A percentile compares a stretch with the other conserved stretches of the same genome.
phyloP scores from a whole-genome alignment of 352 stramenopile genomes.

The Phytophthora capsici region DNA sequence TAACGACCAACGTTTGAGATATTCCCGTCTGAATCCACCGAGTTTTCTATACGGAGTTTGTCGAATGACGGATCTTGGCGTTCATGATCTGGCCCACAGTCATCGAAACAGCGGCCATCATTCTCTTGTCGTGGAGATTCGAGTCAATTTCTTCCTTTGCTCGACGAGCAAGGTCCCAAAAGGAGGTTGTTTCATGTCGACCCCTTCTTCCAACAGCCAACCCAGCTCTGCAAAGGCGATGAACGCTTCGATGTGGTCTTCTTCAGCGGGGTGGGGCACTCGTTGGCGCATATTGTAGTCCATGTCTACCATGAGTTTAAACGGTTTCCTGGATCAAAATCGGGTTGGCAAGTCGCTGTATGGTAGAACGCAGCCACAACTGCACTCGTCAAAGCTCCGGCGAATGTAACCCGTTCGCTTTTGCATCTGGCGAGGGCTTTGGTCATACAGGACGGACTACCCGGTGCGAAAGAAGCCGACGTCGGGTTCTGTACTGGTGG shows the following conservation, averaged over 20 bases:
- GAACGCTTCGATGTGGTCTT: constrained; percentile 41
- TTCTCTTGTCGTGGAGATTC: constrained; percentile 1
- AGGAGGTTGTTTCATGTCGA: constrained; percentile 30
- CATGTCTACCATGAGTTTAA: constrained; percentile 43
- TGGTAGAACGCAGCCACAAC: constrained; percentile 27
- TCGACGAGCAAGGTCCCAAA: constrained; percentile 53
- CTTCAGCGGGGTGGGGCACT: constrained; percentile 24
- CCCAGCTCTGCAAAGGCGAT: constrained; percentile 21
- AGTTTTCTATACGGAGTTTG: not conserved
- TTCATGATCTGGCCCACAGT: constrained; percentile 26
- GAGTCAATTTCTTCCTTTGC: constrained; percentile 35
- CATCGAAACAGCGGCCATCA: constrained; percentile 16
- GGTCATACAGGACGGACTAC: constrained; percentile 27
- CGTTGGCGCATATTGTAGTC: constrained; percentile 55
- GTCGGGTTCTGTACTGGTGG: too few species aligned
- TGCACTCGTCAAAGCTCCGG: constrained; percentile 29
- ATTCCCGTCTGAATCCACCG: constrained; percentile 25
- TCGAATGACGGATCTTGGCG: constrained; percentile 15
- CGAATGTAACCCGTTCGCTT: constrained; percentile 43
- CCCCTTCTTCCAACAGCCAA: constrained; percentile 22
- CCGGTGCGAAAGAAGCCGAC: constrained; percentile 21
- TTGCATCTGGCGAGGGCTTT: constrained; percentile 36
- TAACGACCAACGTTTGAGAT: constrained; percentile 39
- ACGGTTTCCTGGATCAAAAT: constrained; percentile 23
- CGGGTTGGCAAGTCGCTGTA: not conserved